phyloP scores from a whole-genome alignment of 176 grass and related monocot genomes.

The Poa annua region DNA sequence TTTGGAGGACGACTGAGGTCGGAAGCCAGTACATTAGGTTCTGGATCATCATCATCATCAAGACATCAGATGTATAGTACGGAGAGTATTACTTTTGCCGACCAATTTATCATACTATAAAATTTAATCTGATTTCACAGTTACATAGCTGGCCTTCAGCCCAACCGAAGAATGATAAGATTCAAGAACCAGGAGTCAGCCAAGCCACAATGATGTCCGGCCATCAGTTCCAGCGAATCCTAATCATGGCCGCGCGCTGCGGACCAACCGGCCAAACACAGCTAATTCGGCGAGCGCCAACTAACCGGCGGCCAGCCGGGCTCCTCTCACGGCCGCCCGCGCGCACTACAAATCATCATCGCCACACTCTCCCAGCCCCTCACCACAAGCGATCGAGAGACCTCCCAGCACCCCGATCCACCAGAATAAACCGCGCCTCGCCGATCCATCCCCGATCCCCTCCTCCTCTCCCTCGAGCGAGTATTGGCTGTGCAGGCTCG shows the following conservation, averaged over 20 bases:
- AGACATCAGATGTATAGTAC: too few relatives aligned
- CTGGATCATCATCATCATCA: too few relatives aligned
- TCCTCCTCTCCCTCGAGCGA: neutral
- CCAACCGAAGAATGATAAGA: neutral
- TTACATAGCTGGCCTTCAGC: too few relatives aligned
- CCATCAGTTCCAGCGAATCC: conserved; percentile 9
- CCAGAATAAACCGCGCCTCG: conserved; percentile 30
- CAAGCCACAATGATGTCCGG: neutral
- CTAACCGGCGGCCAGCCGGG: conserved; percentile 17
- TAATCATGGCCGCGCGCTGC: neutral
- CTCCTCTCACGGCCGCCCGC: conserved; percentile 37
- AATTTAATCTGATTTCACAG: too few relatives aligned
- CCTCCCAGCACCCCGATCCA: conserved; percentile 23
- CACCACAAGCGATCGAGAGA: conserved; percentile 52
- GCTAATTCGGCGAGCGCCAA: conserved; percentile 8
- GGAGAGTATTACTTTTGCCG: too few relatives aligned
- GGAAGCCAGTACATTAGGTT: too few relatives aligned
- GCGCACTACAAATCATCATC: conserved; percentile 45
- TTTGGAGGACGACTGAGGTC: too few relatives aligned
- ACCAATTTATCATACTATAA: too few relatives aligned
- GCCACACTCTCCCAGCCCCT: neutral
- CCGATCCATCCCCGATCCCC: neutral
- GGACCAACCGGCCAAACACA: neutral
- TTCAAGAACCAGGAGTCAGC: neutral
- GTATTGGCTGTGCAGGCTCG: neutral